Evolutionary conservation across 805 yeast species (phyloP).

Genomic region (Metschnikowia hibisci): DNA sequence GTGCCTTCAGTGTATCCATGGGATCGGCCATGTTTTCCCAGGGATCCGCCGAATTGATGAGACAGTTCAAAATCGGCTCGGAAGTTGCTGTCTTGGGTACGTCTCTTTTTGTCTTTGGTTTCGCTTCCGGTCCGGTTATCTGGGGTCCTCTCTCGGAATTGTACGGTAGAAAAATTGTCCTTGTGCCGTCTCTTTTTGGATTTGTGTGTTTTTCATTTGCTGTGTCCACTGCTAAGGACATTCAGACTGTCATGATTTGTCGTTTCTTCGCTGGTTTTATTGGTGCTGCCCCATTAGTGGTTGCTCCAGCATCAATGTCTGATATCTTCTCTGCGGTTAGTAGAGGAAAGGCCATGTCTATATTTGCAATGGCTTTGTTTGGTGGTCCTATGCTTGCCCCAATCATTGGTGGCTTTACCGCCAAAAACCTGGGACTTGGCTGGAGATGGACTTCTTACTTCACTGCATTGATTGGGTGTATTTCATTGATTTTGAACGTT

Average conservation of each 20-base stretch:
- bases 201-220: constrained; percentile 55
- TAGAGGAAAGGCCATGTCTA: constrained; percentile 23
- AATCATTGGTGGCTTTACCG: constrained; percentile 56
- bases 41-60: constrained; percentile 47
- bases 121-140: constrained; percentile 85
- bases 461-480: constrained; percentile 56
- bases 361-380: constrained; percentile 33
- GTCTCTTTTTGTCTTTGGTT: constrained; percentile 84
- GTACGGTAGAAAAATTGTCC: constrained; percentile 63
- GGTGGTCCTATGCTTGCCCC: constrained; percentile 24
- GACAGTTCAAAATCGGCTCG: constrained; percentile 53
- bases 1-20: constrained; percentile 46
- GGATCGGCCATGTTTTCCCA: constrained; percentile 83
- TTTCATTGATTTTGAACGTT: constrained; percentile 35
- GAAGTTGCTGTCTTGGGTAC: constrained; percentile 74
- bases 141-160: constrained; percentile 90
- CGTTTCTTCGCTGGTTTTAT: constrained; percentile 24
- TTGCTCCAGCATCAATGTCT: constrained; percentile 24
- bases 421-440: constrained; percentile 52
- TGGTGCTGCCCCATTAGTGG: constrained; percentile 25
- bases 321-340: constrained; percentile 17
- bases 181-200: constrained; percentile 54
- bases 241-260: constrained; percentile 22
- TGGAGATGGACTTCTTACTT: constrained; percentile 85
- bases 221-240: constrained; percentile 22